Conservation (phyloP, 1,284 basidiomycete species). For the Marasmius tenuissimus region DNA sequence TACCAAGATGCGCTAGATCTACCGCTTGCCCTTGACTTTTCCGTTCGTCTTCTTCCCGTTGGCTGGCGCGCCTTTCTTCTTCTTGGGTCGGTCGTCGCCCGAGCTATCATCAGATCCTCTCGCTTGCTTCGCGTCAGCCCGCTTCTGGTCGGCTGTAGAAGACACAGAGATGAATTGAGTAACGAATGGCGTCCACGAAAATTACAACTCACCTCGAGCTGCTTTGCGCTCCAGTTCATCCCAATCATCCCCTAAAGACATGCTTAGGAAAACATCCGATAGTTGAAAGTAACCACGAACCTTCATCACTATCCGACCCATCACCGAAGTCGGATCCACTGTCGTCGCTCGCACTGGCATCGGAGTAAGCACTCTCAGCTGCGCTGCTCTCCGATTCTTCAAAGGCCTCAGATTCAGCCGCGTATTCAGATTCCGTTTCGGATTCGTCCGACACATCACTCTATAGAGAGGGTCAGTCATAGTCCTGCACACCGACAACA, state of each 20-base stretch:
- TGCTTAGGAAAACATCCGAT: slow-evolving; percentile 5
- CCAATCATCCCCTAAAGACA: slow-evolving; percentile 80
- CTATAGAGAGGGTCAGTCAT: slow-evolving; percentile 27
- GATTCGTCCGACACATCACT: slow-evolving; percentile 71
- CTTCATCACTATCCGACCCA: slow-evolving; percentile 75
- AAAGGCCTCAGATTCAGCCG: slow-evolving; percentile 59
- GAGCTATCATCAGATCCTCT: slow-evolving; percentile 65
- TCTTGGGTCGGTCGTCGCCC: slow-evolving; percentile 65
- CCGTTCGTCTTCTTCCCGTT: slow-evolving; percentile 39
- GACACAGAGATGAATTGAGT: neutral
- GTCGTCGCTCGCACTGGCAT: slow-evolving; percentile 67
- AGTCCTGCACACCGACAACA: too few relatives aligned
- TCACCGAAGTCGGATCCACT: slow-evolving; percentile 63
- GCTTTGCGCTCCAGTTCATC: slow-evolving; percentile 93
- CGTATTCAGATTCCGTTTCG: slow-evolving; percentile 81
- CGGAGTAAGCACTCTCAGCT: slow-evolving; percentile 63
- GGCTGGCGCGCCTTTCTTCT: slow-evolving; percentile 48
- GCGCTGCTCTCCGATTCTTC: slow-evolving; percentile 50
- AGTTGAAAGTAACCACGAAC: slow-evolving; percentile 24
- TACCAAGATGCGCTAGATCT: neutral
- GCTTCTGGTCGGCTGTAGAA: slow-evolving; percentile 66
- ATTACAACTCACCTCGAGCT: slow-evolving; percentile 62
- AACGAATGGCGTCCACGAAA: neutral
- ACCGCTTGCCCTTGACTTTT: slow-evolving; percentile 29
- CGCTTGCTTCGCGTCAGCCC: slow-evolving; percentile 48